phyloP scores from a whole-genome alignment of 345 rosid species.

The Brassica juncea region DNA sequence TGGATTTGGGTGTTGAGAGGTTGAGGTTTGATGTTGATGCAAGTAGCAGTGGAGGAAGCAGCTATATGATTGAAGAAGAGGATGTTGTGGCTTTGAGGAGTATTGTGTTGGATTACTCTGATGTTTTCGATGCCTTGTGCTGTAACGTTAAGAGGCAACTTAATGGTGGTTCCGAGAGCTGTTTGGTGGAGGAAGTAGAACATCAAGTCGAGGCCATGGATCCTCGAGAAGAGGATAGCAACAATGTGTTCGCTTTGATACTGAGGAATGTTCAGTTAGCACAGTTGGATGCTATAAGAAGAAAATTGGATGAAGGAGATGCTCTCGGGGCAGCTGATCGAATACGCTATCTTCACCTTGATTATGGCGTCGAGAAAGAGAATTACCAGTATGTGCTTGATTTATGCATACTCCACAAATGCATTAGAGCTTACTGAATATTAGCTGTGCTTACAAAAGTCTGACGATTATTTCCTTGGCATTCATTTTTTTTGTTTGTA shows the following conservation, averaged over 20 bases:
- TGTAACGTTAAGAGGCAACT: constrained; percentile 69
- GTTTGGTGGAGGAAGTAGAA: constrained; percentile 42
- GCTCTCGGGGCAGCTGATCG: constrained; percentile 58
- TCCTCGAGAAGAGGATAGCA: constrained; percentile 46
- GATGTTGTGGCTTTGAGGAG: constrained; percentile 55
- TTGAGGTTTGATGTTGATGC: constrained; percentile 53
- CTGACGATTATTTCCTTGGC: neutral
- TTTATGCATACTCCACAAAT: constrained; percentile 19
- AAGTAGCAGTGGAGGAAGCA: constrained; percentile 31
- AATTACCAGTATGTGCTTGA: constrained; percentile 61
- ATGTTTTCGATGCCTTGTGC: constrained; percentile 69
- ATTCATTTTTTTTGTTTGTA: neutral
- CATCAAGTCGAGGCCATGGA: neutral
- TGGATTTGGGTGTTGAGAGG: constrained; percentile 70
- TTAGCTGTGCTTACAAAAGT: constrained; percentile 6
- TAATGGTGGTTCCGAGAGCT: constrained; percentile 45
- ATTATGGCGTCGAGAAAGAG: constrained; percentile 65
- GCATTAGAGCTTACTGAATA: constrained; percentile 10
- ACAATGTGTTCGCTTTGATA: constrained; percentile 55
- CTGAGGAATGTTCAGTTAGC: constrained; percentile 66
- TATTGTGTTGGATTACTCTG: constrained; percentile 59
- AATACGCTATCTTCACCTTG: constrained; percentile 70
- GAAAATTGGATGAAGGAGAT: constrained; percentile 47
- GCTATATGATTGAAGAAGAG: constrained; percentile 51
- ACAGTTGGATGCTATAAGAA: constrained; percentile 69